Evolutionary conservation across 306 rosid species (phyloP), one percentile per base, ranked within the genome.

Genomic region (Prunus dulcis): DNA sequence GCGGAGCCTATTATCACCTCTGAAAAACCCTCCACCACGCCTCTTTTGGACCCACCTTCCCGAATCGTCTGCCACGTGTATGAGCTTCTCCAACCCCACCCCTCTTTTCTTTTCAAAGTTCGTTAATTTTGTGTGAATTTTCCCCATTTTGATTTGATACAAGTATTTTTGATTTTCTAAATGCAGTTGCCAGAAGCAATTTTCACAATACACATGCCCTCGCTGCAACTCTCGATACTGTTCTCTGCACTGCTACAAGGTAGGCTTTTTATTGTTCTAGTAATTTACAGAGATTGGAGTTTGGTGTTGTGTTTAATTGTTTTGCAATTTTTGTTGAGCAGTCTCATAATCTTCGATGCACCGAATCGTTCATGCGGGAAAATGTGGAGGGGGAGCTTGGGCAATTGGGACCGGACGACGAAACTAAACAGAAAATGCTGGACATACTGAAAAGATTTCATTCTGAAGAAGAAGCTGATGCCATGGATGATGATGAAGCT

Each of bases 191-290:
- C 97, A 89, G 81, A 95, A 89, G 86, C 98, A 95, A 71, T 95
- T 95, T 78, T 95, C 97, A 23, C 93, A 90, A 38, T 95, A 92
- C 79, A 90, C 98, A 6, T 95, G 97, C 70, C 98, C 98, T 76
- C 93, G 97, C 18, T 95, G 98, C 85, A 95, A 92, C 85, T 90
- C 96, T 0, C 88, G 93, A 12, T 95, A 90, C 81, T 92, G 97
- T 57, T 95, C 97, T 46, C 90, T 92, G 68, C 97, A 72, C 22
- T 95, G 97, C 81, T 92, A 92, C 84, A 92, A 95, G 87, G 96
- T 95, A 84, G 6, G 49, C 17, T 17, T 18, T 2, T 5, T 34
- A 18, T 62, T 14, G 3, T 9, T 67, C 18, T 43, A 8, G n/a
- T 45, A 7, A 57, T 72, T 56, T 72, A 5, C 9, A 45, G 46